Evolutionary conservation across 2,329 filamentous ascomycete species (phyloP).

Genomic region (Colletotrichum nymphaeae): DNA sequence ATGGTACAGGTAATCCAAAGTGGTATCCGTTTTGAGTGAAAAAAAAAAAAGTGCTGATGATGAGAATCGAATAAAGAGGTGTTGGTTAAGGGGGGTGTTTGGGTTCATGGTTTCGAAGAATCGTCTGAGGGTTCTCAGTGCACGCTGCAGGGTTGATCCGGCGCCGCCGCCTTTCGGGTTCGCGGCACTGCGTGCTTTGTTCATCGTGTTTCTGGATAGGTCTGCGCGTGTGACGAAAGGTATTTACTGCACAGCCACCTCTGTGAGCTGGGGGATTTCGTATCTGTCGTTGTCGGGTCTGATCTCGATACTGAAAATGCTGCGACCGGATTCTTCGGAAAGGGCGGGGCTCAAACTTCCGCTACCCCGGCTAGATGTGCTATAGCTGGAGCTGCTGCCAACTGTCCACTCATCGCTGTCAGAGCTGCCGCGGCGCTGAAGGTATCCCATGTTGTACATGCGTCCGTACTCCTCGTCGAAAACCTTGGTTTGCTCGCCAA

Average conservation of each 20-base stretch:
- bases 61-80: conserved; percentile 26
- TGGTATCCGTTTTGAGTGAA: conserved; percentile 31
- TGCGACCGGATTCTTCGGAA: conserved; percentile 50
- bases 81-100: not conserved
- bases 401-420: conserved; percentile 92
- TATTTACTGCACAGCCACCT: conserved; percentile 54
- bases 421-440: conserved; percentile 54
- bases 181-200: not conserved
- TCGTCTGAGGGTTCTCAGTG: not conserved
- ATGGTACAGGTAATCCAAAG: conserved; percentile 34
- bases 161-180: not conserved
- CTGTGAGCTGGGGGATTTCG: conserved; percentile 50
- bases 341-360: conserved; percentile 58
- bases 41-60: conserved; percentile 30
- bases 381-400: conserved; percentile 83
- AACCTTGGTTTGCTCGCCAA: conserved; percentile 70
- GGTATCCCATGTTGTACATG: conserved; percentile 59
- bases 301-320: conserved; percentile 45
- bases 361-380: conserved; percentile 45
- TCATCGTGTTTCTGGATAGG: not conserved
- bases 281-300: conserved; percentile 51
- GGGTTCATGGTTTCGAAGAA: not conserved
- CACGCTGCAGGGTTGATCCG: not conserved
- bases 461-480: conserved; percentile 60
- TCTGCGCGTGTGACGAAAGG: not conserved